Base-by-base conservation (phyloP, 2,329 filamentous ascomycete species). In the Ophiobolus disseminans region DNA sequence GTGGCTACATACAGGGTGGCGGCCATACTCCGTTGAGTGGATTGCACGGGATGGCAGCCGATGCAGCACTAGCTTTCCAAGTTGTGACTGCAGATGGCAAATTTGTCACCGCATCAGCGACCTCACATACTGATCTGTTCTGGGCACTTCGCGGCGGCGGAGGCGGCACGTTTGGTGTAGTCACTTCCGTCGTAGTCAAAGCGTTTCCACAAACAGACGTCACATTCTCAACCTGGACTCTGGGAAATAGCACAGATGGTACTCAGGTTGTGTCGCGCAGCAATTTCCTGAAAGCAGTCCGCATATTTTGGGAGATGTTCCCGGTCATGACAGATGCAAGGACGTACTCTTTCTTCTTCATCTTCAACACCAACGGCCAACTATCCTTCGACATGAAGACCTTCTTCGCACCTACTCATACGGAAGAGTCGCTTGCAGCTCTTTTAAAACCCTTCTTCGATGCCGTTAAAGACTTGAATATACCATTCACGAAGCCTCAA, bases 41-140 rank as follows among this genome's bases (percentile, higher is more conserved):
- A 6, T 40, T 49, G 3, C 56, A 54, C 26, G 66, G 65, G 10
- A 57, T 68, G 50, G 61, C 43, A 3, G 61, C 62, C 6, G 62
- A 69, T 30, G 48, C 64, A 16, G 50, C 58, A 11, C 48, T 67
- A 2, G 60, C 63, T 3, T 57, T 45, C 22, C 56, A 66, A 41
- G 62, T 68, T 3, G 60, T 69, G 2, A 63, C 58, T 2, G 57
- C 61, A 11, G 55, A 60, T 41, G 65, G 66, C 13, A 41, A 47
- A 6, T 54, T 58, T 17, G 28, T 60, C 13, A 62, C 52, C 13
- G 60, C 60, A 2, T 63, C 67, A 3, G 31, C 39, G 44, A 46
- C 46, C 5, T n/a, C 23, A 3, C 22, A 55, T 25, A 22, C 47
- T 4, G 58, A 52, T 19, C 42, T 55, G 2, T 55, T 51, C 42